These are phyloP conservation scores for Harringtonia lauricola DNA, from an alignment of 2,329 filamentous ascomycete species.

Conservation along the genomic window DNA sequence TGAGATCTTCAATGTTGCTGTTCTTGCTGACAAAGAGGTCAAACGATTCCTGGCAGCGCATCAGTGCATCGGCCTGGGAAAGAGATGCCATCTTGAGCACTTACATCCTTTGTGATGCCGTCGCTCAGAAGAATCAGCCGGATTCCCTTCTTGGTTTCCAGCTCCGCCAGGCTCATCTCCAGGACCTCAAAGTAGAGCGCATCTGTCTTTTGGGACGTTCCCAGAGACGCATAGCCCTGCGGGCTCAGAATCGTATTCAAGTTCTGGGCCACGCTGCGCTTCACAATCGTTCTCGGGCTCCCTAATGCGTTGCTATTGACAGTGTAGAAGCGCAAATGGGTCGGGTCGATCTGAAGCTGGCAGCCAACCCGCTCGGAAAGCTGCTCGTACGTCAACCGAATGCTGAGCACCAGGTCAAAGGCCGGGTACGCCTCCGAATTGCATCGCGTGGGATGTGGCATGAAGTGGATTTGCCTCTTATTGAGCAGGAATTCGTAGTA, in stretches of 20 bases:
- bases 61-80: too few relatives aligned
- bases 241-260: constrained; percentile 69
- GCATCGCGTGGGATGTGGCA: constrained; percentile 49
- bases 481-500: constrained; percentile 94
- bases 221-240: constrained; percentile 60
- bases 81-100: too few relatives aligned
- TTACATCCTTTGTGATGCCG: constrained; percentile 80
- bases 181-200: constrained; percentile 85
- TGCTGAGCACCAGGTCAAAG: constrained; percentile 71
- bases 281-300: constrained; percentile 68
- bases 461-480: constrained; percentile 68
- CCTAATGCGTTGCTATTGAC: constrained; percentile 60
- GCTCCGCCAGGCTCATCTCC: constrained; percentile 85
- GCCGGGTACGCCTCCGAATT: constrained; percentile 46
- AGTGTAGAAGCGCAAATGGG: constrained; percentile 85
- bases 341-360: constrained; percentile 64
- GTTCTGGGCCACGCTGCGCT: constrained; percentile 59
- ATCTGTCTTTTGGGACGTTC: constrained; percentile 60
- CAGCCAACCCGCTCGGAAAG: constrained; percentile 75
- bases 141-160: constrained; percentile 83
- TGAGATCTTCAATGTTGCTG: constrained; percentile 67
- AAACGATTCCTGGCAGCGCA: constrained; percentile 49
- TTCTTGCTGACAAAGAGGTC: constrained; percentile 85
- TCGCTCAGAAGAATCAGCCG: constrained; percentile 80
- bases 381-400: constrained; percentile 83